Conservation (phyloP, 176 grass and related monocot species). For the Alloteropsis semialata region DNA sequence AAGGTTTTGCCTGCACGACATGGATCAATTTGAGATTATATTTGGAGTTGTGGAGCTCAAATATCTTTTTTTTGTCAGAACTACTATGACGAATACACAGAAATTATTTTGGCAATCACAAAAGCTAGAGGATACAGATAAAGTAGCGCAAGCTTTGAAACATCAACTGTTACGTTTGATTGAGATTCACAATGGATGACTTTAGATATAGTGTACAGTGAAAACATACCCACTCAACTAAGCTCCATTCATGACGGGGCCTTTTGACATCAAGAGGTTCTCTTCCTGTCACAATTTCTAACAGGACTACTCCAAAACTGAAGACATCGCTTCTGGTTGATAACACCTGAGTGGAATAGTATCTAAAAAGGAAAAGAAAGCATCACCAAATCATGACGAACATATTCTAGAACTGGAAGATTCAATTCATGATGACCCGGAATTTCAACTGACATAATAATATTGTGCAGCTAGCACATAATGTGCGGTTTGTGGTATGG, state of each 20-base stretch:
- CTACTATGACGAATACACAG: background rate
- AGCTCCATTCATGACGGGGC: constrained; percentile 60
- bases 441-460: background rate
- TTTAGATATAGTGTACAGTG: background rate
- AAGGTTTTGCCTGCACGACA: constrained; percentile 55
- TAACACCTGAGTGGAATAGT: constrained; percentile 68
- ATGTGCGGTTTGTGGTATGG: background rate
- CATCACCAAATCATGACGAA: background rate
- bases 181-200: background rate
- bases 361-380: constrained; percentile 47
- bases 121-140: background rate
- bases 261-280: constrained; percentile 71
- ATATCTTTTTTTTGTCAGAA: background rate
- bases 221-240: constrained; percentile 75
- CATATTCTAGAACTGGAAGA: background rate
- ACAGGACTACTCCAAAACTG: constrained; percentile 72
- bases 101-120: background rate
- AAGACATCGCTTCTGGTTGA: constrained; percentile 70
- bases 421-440: background rate
- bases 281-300: constrained; percentile 78
- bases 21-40: background rate
- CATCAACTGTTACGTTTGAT: background rate
- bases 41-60: background rate
- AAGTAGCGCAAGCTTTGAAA: background rate
- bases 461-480: background rate